Evolutionary conservation across 75 land plant species (phyloP).

Genomic region (Sequoia sempervirens): DNA sequence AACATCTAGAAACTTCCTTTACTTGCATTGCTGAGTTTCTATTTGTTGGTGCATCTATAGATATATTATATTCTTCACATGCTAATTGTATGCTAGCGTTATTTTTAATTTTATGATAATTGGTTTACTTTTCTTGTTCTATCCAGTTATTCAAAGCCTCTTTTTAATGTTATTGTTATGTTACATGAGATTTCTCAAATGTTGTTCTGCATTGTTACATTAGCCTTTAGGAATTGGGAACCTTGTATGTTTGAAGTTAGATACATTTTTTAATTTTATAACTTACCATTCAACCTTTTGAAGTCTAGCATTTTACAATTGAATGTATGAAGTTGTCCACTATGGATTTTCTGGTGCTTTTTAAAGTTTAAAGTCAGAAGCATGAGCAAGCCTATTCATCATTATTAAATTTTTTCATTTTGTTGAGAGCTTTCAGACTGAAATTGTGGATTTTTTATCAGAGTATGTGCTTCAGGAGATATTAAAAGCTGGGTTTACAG

Average conservation of each 20-base stretch:
- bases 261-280: neutral
- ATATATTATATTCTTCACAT: neutral
- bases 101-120: neutral
- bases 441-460: constrained; percentile 22
- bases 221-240: neutral
- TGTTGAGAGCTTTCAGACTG: neutral
- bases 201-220: neutral
- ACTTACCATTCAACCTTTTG: neutral
- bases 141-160: neutral
- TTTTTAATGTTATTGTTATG: neutral
- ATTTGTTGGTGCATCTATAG: neutral
- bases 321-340: neutral
- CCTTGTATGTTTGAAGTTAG: neutral
- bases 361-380: too few relatives aligned
- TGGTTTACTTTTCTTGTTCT: neutral
- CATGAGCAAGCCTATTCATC: neutral
- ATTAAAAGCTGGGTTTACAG: constrained; percentile 83
- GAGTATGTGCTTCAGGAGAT: constrained; percentile 95
- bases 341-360: neutral
- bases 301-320: neutral
- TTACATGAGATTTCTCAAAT: neutral
- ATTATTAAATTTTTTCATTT: neutral
- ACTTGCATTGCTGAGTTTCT: neutral
- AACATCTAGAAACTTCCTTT: neutral
- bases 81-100: neutral